Base-by-base conservation (phyloP, 805 yeast species). In the Suhomyces xylopsoci region DNA sequence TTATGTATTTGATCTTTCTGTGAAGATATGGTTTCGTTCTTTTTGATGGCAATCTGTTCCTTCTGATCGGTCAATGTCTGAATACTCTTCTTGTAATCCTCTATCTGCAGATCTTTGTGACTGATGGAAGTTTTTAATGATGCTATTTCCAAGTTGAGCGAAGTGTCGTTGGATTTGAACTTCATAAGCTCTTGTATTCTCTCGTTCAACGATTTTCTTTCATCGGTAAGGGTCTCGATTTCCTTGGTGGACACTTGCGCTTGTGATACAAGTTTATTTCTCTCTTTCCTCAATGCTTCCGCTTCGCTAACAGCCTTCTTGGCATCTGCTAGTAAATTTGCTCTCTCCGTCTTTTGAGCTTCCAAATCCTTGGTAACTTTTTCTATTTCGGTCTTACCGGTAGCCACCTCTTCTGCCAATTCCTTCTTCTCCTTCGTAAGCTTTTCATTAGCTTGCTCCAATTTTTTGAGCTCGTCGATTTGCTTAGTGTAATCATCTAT, bases 131-230 rank as follows among this genome's bases (percentile, higher is more conserved):
- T 62, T 50, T 75, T 75, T 24, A 77, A 62, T 3, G 81, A 73
- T 0, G 80, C 77, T 25, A 81, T 62, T 54, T 81, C 84, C 24
- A 79, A 61, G 57, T 81, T 81, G 48, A 76, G 62, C 5, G 81
- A 70, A 6, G 79, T 69, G 30, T 78, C 83, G 26, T 67, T 67
- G 48, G 68, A 65, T 55, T 68, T 70, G 49, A 58, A 62, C 46
- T 66, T 63, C 22, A 59, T 51, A 14, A 72, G 57, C 49, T 71
- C 75, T 20, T 55, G 57, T 15, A 68, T 66, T 46, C 70, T 62
- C 26, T 57, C 62, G n/a, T 66, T 71, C 50, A 76, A 63, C 17
- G 71, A 76, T 17, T 63, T 66, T n/a, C 77, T 61, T n/a, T 78
- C 81, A 6, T 65, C 66, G 9, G 60, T 51, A 45, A 69, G 49